Base-by-base conservation (phyloP, 345 rosid genomes). In the Dipteronia sinensis region DNA sequence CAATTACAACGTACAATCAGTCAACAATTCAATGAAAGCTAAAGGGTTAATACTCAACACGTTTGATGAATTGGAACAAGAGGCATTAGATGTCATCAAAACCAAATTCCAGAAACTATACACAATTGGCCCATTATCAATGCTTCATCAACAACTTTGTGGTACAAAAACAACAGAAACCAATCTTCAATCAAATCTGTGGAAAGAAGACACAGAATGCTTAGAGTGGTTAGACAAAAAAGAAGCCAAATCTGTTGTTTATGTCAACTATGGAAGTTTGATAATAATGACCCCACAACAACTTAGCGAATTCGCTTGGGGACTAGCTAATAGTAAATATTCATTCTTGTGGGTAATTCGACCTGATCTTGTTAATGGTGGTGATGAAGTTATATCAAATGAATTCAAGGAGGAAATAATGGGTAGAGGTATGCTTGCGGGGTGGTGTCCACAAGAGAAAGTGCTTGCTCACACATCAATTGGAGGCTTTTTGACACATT, bases 41-140 rank as follows among this genome's bases (percentile, higher is more conserved):
- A 64, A 84, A 25, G 89, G 85, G 1, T 51, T 87, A 2, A 49
- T 87, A 2, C 16, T 86, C n/a, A 89, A 87, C 79, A 87, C 86
- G 0, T 89, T 89, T 19, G 73, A 87, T 7, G 53, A 77, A 5
- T 71, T 90, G 19, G 82, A 89, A 25, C 55, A 51, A 23, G 71
- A 83, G 12, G 90, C 76, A 20, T 6, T 87, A 29, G 64, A 59
- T 1, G 81, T 77, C 6, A 19, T 87, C 15, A 63, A 42, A 13
- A 69, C 81, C 1, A 31, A 77, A 47, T 17, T 75, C 23, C 82
- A 80, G 11, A 59, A 11, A 10, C 27, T 82, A 10, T 75, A 47
- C 76, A 53, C 80, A 4, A 25, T 79, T 1, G 85, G 85, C 6
- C 85, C 85, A 0, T 74, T 85, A 2, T 72, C 78, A 5, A 7